Percentiles rank a stretch among this genome's conserved stretches.
Conservation (phyloP, 805 yeast species). For the Cyberlindnera nakhonratchasimensis region DNA sequence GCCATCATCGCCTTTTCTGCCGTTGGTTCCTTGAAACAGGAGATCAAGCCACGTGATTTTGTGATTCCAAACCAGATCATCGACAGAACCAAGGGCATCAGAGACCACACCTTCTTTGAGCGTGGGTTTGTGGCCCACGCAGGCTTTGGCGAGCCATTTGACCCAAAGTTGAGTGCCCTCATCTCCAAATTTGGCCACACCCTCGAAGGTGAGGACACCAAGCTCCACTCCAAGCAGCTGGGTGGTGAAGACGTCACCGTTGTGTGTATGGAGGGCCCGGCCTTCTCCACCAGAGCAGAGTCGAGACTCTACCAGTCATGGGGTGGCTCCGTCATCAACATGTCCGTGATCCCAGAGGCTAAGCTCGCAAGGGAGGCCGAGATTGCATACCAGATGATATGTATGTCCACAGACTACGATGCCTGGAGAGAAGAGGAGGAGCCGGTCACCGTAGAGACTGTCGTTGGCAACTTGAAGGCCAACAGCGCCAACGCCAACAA, state of each 20-base stretch:
- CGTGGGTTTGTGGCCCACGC: constrained; percentile 96
- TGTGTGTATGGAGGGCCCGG: constrained; percentile 99
- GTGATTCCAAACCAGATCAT: constrained; percentile 95
- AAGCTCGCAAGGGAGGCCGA: constrained; percentile 97
- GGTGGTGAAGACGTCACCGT: constrained; percentile 75
- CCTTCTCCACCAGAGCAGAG: constrained; percentile 95
- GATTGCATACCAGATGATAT: constrained; percentile 93
- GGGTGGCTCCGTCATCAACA: constrained; percentile 95
- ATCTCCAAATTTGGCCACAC: constrained; percentile 58
- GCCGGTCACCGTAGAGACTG: constrained; percentile 97
- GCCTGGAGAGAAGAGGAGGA: constrained; percentile 97
- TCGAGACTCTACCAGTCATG: constrained; percentile 78
- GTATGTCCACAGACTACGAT: constrained; percentile 99
- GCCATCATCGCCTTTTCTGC: constrained; percentile 92
- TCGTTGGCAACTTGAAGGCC: constrained; percentile 84
- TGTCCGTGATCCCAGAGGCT: constrained; percentile 97
- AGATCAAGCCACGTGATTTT: constrained; percentile 91
- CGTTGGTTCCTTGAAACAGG: constrained; percentile 89
- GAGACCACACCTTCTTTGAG: constrained; percentile 81
- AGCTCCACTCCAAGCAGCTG: constrained; percentile 63
- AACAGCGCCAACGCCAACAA: constrained; percentile 83
- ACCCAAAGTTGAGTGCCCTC: constrained; percentile 61
- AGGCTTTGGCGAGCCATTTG: constrained; percentile 96
- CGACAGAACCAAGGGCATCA: constrained; percentile 94
- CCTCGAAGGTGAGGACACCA: constrained; percentile 45